Evolutionary conservation across 2,329 filamentous ascomycete genomes (phyloP).

Genomic region (Cadophora sp.): DNA sequence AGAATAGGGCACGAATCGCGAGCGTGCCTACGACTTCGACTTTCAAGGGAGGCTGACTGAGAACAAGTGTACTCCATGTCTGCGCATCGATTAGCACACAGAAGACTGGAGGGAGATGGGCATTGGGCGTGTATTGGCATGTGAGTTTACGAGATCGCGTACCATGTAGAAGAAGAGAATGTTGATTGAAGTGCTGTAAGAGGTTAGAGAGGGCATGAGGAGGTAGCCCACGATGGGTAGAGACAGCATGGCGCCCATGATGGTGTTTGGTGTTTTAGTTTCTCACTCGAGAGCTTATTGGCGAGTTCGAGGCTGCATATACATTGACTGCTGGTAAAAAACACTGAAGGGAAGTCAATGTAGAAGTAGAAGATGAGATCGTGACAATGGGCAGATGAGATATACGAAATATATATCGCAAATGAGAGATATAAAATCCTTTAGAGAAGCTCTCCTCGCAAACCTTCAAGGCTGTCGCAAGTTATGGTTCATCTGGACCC

Average conservation of each 20-base stretch:
- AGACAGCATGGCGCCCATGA: constrained; percentile 72
- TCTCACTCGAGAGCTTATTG: constrained; percentile 11
- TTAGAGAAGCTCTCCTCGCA: not conserved
- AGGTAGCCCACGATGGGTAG: constrained; percentile 75
- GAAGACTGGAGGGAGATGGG: constrained; percentile 43
- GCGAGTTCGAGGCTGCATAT: not conserved
- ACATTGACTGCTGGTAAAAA: not conserved
- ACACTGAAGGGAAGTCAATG: not conserved
- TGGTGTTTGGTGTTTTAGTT: not conserved
- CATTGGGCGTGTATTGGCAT: not conserved
- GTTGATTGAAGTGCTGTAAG: constrained; percentile 82
- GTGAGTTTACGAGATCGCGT: constrained; percentile 50
- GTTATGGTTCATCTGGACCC: constrained; percentile 7
- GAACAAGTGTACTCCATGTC: constrained; percentile 84
- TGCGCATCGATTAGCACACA: constrained; percentile 18
- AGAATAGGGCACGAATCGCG: constrained; percentile 72
- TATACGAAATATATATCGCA: not conserved
- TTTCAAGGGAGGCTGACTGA: constrained; percentile 75
- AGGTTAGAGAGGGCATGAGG: constrained; percentile 64
- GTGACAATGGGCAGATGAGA: not conserved
- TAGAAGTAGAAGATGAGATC: not conserved
- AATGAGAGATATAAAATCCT: not conserved
- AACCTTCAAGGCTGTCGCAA: constrained; percentile 15
- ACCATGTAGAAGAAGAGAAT: constrained; percentile 90
- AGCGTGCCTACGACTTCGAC: constrained; percentile 78